Percentiles rank a stretch among this genome's conserved stretches.
Evolutionary conservation across 495 filamentous ascomycete species (phyloP).

Genomic region (Entonaema liquescens): DNA sequence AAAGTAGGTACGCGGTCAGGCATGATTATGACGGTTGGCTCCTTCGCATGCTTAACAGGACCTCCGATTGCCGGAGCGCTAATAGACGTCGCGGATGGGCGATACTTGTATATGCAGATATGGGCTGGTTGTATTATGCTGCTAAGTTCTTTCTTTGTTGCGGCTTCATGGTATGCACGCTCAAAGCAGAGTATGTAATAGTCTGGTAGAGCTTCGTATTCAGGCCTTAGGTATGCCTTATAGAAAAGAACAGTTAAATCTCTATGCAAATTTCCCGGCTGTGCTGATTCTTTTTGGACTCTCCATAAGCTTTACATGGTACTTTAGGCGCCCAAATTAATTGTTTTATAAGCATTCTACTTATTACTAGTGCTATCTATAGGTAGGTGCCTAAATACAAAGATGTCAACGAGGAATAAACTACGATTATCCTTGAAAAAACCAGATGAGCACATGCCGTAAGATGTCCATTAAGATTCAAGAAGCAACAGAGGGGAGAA

Average conservation of each 20-base stretch:
- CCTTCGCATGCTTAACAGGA: constrained; percentile 69
- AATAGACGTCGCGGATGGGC: constrained; percentile 50
- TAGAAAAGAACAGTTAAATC: background rate
- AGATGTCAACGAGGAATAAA: too few species aligned
- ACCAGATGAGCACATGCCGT: too few species aligned
- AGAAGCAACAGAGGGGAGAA: too few species aligned
- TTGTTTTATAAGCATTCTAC: background rate
- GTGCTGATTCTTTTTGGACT: background rate
- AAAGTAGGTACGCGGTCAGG: constrained; percentile 72
- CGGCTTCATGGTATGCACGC: constrained; percentile 33
- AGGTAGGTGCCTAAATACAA: too few species aligned
- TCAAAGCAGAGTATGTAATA: constrained; percentile 3
- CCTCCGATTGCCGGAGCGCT: constrained; percentile 70
- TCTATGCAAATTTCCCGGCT: background rate
- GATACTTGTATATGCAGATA: constrained; percentile 64
- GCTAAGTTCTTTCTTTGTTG: constrained; percentile 28
- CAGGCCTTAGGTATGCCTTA: background rate
- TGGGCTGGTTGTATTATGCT: constrained; percentile 55
- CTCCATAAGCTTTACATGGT: background rate
- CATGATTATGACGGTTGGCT: constrained; percentile 72
- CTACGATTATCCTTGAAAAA: too few species aligned
- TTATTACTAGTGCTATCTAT: too few species aligned
- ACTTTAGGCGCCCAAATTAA: background rate
- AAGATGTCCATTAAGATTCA: too few species aligned
- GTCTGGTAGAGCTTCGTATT: background rate